A percentile compares a stretch with the other conserved stretches of the same genome.
Evolutionary conservation across 1,139 yeast genomes (phyloP).

Genomic region (Debaryomycetaceae sp.): DNA sequence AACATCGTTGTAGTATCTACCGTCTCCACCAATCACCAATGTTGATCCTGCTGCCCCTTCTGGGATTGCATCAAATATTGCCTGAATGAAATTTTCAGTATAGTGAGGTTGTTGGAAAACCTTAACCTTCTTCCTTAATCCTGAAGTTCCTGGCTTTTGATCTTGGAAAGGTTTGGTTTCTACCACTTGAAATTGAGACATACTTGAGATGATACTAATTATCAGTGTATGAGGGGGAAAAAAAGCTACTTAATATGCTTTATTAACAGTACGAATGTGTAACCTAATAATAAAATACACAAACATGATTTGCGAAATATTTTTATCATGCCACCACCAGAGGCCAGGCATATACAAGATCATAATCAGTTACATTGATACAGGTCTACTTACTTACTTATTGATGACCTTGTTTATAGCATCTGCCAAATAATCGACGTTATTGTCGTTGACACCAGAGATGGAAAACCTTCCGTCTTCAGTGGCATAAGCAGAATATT

Average conservation of each 20-base stretch:
- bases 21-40: constrained; percentile 95
- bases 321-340: not conserved
- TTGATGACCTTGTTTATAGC: constrained; percentile 62
- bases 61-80: constrained; percentile 82
- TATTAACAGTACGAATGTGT: no score
- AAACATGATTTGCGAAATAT: not conserved
- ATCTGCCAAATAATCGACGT: constrained; percentile 79
- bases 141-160: constrained; percentile 98
- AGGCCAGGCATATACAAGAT: constrained; percentile 1
- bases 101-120: constrained; percentile 80
- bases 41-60: constrained; percentile 77
- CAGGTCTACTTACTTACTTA: constrained; percentile 13
- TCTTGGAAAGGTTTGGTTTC: constrained; percentile 78
- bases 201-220: not conserved
- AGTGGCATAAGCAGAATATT: constrained; percentile 80
- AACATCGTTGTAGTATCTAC: constrained; percentile 82
- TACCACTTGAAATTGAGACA: constrained; percentile 21
- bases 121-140: constrained; percentile 84
- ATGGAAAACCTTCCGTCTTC: constrained; percentile 89
- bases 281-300: not conserved
- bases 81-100: constrained; percentile 91
- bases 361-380: not conserved
- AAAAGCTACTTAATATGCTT: not conserved
- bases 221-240: not conserved
- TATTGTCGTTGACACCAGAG: constrained; percentile 79